Base-by-base conservation (phyloP, 306 rosid genomes). In the Malus fusca region DNA sequence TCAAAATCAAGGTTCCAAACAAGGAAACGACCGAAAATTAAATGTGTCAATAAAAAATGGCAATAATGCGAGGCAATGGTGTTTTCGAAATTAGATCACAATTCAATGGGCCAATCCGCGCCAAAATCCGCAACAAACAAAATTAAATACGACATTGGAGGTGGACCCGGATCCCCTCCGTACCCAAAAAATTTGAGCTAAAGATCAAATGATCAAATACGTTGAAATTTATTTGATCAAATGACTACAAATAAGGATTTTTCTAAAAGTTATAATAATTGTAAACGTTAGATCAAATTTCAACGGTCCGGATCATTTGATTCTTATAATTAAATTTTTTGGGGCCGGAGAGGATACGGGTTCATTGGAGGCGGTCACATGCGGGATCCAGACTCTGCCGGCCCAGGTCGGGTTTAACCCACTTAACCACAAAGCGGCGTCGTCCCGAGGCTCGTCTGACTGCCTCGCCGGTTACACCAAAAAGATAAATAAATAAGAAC, bases 381-480 rank as follows among this genome's bases (percentile, higher is more conserved):
- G 88, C 83, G 76, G 62, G 74, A 81, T 75, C 78, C 87, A 66
- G 70, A 76, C 59, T 78, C 68, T 85, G 96, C 98, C 97, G 98
- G 92, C 96, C 81, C 61, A 69, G 79, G 82, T 74, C 79, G 74
- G 78, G 42, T 73, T 46, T 33, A 1, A 71, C 42, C 21, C 66
- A 65, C 22, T 22, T 5, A 4, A 48, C 33, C 35, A 14, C 31
- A 70, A 68, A 72, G 18, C 80, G 81, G 63, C 80, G 84, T 73
- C 86, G 84, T 64, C 61, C 43, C 19, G 13, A 35, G 11, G 11
- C 82, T 80, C 52, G 28, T 55, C 35, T 73, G 76, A 26, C 65
- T 78, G 42, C 72, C 53, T 69, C 78, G 84, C 87, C 88, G 85
- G 92, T 88, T 88, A 82, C 85, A 37, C 19, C 5, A 46, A 46